These are phyloP conservation scores for Apiospora malaysiana DNA, from an alignment of 2,329 filamentous ascomycete genomes.

Conservation along the genomic window DNA sequence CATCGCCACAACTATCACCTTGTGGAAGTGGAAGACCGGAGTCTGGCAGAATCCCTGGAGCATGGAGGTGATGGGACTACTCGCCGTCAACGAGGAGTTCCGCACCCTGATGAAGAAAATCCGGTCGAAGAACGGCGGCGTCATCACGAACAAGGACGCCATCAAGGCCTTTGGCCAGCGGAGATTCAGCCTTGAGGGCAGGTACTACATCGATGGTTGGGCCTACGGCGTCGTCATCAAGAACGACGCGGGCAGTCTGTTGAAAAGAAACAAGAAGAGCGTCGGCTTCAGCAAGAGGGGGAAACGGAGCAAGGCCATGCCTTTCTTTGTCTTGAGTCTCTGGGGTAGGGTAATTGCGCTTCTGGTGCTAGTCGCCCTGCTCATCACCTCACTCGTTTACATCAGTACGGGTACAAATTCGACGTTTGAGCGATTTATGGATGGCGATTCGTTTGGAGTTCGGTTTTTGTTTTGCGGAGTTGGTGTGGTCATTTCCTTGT, in stretches of 20 bases:
- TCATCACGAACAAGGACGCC: slow-evolving; percentile 30
- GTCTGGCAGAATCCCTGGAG: slow-evolving; percentile 49
- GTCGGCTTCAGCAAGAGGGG: slow-evolving; percentile 13
- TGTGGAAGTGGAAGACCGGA: slow-evolving; percentile 45
- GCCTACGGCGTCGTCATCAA: slow-evolving; percentile 34
- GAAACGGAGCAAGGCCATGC: slow-evolving; percentile 26
- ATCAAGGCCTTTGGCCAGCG: slow-evolving; percentile 34
- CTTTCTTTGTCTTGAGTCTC: slow-evolving; percentile 38
- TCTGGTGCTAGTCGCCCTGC: slow-evolving; percentile 30
- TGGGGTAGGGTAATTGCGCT: slow-evolving; percentile 32
- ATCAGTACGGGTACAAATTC: slow-evolving; percentile 34
- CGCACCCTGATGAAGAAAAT: slow-evolving; percentile 29
- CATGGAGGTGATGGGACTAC: slow-evolving; percentile 42
- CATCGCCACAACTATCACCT: slow-evolving; percentile 33
- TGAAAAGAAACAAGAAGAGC: slow-evolving; percentile 25
- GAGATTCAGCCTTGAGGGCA: slow-evolving; percentile 30
- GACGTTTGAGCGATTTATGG: slow-evolving; percentile 35
- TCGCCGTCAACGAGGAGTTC: slow-evolving; percentile 40
- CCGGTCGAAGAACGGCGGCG: slow-evolving; percentile 20
- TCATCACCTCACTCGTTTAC: slow-evolving; percentile 36
- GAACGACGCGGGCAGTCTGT: slow-evolving; percentile 27
- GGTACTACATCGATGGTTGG: slow-evolving; percentile 30
- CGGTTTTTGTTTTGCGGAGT: slow-evolving; percentile 44
- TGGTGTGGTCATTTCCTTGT: slow-evolving; percentile 42
- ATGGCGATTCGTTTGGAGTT: slow-evolving; percentile 40